phyloP scores from a whole-genome alignment of 257 asterid genomes.

The Scutellaria baicalensis region DNA sequence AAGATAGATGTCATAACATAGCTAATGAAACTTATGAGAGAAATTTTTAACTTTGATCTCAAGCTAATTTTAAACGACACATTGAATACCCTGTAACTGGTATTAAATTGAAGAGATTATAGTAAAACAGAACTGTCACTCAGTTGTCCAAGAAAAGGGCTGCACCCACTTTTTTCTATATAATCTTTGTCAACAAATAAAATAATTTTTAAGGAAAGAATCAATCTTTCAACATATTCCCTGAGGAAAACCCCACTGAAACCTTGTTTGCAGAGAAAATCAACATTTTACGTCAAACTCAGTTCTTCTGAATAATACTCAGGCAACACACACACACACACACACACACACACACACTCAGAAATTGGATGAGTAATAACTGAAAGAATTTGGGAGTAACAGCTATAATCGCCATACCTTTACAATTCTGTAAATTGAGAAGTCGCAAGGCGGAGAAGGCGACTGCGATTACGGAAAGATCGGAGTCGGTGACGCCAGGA shows the following conservation, averaged over 20 bases:
- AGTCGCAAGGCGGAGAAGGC: constrained; percentile 53
- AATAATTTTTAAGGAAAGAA: not conserved
- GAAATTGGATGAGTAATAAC: not conserved
- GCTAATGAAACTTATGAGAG: no score
- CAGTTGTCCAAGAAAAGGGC: no score
- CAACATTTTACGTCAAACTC: no score
- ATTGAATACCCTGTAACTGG: no score
- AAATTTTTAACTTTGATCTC: no score
- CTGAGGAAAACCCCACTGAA: not conserved
- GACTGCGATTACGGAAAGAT: constrained; percentile 67
- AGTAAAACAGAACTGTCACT: no score
- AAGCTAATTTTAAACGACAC: no score
- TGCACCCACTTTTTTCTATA: no score
- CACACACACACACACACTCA: not conserved
- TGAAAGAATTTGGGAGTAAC: not conserved
- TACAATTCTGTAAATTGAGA: constrained; percentile 62
- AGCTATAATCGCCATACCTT: constrained; percentile 31
- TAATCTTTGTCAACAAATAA: not conserved
- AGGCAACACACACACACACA: no score
- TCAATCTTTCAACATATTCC: not conserved
- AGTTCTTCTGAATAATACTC: no score
- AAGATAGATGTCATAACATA: not conserved
- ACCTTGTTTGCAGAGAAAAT: not conserved
- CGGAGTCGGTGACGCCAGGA: constrained; percentile 89
- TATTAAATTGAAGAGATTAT: no score